phyloP scores from a whole-genome alignment of 2,329 filamentous ascomycete genomes.

The Arthroderma sp. region DNA sequence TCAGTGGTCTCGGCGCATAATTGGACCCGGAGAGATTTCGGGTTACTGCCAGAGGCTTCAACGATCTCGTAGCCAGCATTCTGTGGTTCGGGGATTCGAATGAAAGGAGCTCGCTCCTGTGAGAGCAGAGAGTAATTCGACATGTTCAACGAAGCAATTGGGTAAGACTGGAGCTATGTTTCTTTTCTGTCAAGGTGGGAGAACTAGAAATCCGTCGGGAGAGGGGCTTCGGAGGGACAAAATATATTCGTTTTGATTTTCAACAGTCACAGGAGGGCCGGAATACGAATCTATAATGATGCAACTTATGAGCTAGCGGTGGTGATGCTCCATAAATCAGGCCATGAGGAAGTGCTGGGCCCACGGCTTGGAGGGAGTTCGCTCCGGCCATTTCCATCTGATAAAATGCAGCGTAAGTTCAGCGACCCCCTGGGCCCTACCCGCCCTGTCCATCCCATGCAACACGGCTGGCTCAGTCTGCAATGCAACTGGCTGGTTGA shows the following conservation, averaged over 20 bases:
- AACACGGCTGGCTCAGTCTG: not conserved
- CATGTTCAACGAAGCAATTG: slow-evolving; percentile 2
- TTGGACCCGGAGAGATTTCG: slow-evolving; percentile 14
- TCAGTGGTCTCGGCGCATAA: slow-evolving; percentile 14
- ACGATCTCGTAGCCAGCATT: slow-evolving; percentile 17
- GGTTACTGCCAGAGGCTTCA: slow-evolving; percentile 7
- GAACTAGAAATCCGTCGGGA: not conserved
- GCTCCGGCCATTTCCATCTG: not conserved
- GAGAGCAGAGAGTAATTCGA: not conserved
- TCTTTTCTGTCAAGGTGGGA: not conserved
- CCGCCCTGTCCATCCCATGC: not conserved
- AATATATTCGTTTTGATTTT: not conserved
- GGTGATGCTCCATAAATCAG: not conserved
- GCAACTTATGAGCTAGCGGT: not conserved
- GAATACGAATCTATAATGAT: not conserved
- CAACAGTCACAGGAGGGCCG: not conserved
- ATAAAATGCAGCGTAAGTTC: not conserved
- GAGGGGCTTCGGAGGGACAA: not conserved
- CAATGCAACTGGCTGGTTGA: too few relatives aligned
- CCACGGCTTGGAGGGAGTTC: not conserved
- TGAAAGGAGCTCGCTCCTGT: slow-evolving; percentile 10
- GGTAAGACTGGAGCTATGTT: not conserved
- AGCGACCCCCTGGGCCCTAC: not conserved
- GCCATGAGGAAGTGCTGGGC: not conserved
- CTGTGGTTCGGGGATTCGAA: slow-evolving; percentile 18